Evolutionary conservation across 306 rosid species (phyloP), one percentile per base, ranked within the genome.

Genomic region (Arachis hypogaea): DNA sequence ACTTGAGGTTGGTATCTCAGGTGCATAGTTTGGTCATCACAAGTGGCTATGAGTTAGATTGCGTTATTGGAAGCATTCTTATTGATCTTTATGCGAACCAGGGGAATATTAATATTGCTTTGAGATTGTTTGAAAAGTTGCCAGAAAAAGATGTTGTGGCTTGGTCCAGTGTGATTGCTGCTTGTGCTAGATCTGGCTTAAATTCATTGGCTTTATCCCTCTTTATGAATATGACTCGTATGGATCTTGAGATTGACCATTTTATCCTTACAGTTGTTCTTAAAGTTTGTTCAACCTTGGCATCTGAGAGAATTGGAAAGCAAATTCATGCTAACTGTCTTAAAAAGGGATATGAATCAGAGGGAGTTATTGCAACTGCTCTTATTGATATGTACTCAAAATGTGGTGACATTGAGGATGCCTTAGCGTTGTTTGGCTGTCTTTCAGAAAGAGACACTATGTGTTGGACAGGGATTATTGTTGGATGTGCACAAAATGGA

Each of bases 401-500:
- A 82, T 89, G 98, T 73, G 98, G 98, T 79, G 89, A 86, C 51
- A 93, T 89, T 62, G 81, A 89, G 43, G 86, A 87, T 74, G 93
- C 85, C 61, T 81, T 93, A 60, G 77, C 81, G 57, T 68, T 93
- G 83, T 89, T 93, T 81, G 43, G n/a, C 41, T 69, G 77, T 65
- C 68, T 70, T 45, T 82, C 75, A 22, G 85, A 91, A 78, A 76
- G 75, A 4, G 98, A 93, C 79, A 78, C 78, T 3, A 74, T 87
- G 63, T 85, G 92, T 86, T 93, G 98, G 97, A 93, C 97, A 0
- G 93, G 93, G 80, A 87, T 91, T 69, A 91, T 93, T 76, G 92
- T 91, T 60, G 98, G 98, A 58, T 89, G 97, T 71, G 98, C 91
- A 60, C 90, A 91, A 81, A 93, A 93, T 76, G 97, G 98, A 82